These are phyloP conservation scores for Aspergillus ellipticus DNA, from an alignment of 495 filamentous ascomycete species.

Conservation along the genomic window DNA sequence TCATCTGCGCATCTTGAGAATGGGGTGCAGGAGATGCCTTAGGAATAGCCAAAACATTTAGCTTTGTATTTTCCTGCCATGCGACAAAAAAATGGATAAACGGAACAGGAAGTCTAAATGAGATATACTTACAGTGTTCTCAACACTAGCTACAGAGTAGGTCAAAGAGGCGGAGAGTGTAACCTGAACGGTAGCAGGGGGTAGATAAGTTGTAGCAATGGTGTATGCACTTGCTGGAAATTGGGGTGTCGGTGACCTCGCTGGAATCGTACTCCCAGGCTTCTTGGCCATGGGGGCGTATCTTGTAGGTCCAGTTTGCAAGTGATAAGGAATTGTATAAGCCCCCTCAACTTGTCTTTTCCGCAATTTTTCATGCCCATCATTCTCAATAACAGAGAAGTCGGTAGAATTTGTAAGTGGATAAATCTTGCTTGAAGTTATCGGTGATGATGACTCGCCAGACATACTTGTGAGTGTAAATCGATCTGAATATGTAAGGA, in stretches of 20 bases:
- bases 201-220: constrained; percentile 56
- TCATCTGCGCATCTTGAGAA: constrained; percentile 31
- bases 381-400: constrained; percentile 3
- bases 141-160: constrained; percentile 50
- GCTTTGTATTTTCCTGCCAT: background rate
- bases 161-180: constrained; percentile 61
- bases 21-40: constrained; percentile 37
- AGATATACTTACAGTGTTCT: constrained; percentile 59
- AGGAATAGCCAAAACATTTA: background rate
- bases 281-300: constrained; percentile 72
- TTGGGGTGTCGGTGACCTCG: constrained; percentile 49
- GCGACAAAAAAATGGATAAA: background rate
- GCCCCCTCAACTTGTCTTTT: constrained; percentile 30
- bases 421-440: constrained; percentile 36
- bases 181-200: constrained; percentile 51
- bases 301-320: constrained; percentile 60
- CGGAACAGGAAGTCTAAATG: background rate
- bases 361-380: constrained; percentile 24
- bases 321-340: constrained; percentile 55
- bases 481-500: constrained; percentile 58
- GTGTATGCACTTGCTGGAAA: constrained; percentile 60
- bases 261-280: constrained; percentile 62
- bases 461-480: constrained; percentile 68
- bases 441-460: constrained; percentile 53
- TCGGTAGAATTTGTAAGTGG: background rate